A percentile compares a stretch with the other conserved stretches of the same genome.
Evolutionary conservation across 805 yeast genomes (phyloP).

Genomic region (Blastobotrys peoriensis): DNA sequence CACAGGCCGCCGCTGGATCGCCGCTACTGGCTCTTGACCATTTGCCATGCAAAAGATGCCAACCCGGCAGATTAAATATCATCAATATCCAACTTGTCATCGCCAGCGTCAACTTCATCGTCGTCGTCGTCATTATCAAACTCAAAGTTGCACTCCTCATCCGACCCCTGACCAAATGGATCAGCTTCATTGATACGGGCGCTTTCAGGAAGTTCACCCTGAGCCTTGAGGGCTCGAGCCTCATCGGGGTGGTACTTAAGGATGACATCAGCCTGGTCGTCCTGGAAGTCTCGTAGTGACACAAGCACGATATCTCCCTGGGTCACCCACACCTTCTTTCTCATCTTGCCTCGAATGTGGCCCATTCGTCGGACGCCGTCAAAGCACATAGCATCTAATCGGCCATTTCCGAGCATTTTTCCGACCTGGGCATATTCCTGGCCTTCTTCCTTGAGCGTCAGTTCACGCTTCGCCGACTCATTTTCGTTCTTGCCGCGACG

Average conservation of each 20-base stretch:
- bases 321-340: conserved; percentile 99
- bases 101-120: conserved; percentile 55
- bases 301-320: conserved; percentile 97
- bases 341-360: conserved; percentile 96
- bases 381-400: conserved; percentile 91
- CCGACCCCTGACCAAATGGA: conserved; percentile 93
- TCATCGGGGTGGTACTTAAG: conserved; percentile 96
- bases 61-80: conserved; percentile 55
- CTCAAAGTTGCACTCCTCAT: conserved; percentile 96
- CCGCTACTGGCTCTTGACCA: too few species aligned
- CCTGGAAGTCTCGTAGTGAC: conserved; percentile 97
- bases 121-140: conserved; percentile 89
- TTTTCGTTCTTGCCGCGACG: conserved; percentile 97
- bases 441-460: conserved; percentile 86
- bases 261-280: conserved; percentile 95
- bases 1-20: too few species aligned
- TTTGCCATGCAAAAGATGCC: too few species aligned
- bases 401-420: conserved; percentile 97
- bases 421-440: conserved; percentile 98
- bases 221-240: conserved; percentile 91
- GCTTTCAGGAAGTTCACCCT: conserved; percentile 95
- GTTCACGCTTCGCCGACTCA: conserved; percentile 88
- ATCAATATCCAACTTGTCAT: conserved; percentile 81
- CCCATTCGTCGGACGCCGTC: conserved; percentile 94
- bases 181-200: conserved; percentile 98